Evolutionary conservation across 2,329 filamentous ascomycete genomes (phyloP).

Genomic region (Neonectria magnoliae): DNA sequence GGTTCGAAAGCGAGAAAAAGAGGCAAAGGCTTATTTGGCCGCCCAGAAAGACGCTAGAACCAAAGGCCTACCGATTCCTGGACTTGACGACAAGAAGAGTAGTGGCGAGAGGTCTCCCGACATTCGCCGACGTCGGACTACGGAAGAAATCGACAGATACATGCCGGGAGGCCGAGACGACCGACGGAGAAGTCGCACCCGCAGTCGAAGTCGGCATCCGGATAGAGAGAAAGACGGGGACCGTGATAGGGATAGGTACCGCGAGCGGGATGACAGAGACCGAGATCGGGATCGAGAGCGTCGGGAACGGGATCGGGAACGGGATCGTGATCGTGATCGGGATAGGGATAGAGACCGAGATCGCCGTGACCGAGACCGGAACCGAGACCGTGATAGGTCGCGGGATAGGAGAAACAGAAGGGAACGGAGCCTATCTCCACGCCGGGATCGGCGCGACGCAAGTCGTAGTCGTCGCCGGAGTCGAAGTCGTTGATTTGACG

Average conservation of each 20-base stretch:
- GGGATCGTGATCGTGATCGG: slow-evolving; percentile 31
- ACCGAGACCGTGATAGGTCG: slow-evolving; percentile 24
- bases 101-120: slow-evolving; percentile 58
- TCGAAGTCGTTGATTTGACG: slow-evolving; percentile 44
- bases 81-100: slow-evolving; percentile 64
- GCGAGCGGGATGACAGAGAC: slow-evolving; percentile 47
- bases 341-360: slow-evolving; percentile 41
- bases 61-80: slow-evolving; percentile 67
- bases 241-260: slow-evolving; percentile 45
- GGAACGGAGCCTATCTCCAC: slow-evolving; percentile 49
- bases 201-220: slow-evolving; percentile 47
- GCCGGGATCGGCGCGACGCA: slow-evolving; percentile 49
- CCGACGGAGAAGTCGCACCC: slow-evolving; percentile 49
- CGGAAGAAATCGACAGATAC: slow-evolving; percentile 56
- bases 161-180: slow-evolving; percentile 57
- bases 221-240: slow-evolving; percentile 40
- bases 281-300: slow-evolving; percentile 41
- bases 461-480: slow-evolving; percentile 55
- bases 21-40: slow-evolving; percentile 72
- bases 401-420: slow-evolving; percentile 37
- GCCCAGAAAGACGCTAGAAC: slow-evolving; percentile 69
- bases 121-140: slow-evolving; percentile 44
- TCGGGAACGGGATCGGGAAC: slow-evolving; percentile 38
- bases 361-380: slow-evolving; percentile 38
- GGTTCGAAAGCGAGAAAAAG: slow-evolving; percentile 69